phyloP scores from a whole-genome alignment of 495 filamentous ascomycete species.

The Xylaria sp. region DNA sequence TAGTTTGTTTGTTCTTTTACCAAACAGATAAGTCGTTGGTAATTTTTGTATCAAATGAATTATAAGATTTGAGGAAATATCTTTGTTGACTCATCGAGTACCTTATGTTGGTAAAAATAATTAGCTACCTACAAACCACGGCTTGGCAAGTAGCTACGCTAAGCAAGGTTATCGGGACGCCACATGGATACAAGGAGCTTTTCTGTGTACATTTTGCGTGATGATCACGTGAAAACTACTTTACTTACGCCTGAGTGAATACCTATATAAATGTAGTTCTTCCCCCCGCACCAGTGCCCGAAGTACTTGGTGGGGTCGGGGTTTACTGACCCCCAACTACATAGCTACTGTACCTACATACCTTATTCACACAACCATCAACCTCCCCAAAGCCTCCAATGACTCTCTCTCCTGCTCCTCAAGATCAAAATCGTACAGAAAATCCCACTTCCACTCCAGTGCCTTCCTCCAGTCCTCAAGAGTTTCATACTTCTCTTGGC shows the following conservation, averaged over 20 bases:
- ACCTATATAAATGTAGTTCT: no score
- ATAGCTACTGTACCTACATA: no score
- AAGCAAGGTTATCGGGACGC: no score
- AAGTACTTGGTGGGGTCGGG: no score
- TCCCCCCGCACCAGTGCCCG: no score
- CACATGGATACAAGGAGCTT: no score
- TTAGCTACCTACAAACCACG: no score
- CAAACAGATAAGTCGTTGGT: background rate
- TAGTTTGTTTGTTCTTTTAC: background rate
- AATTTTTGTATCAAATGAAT: background rate
- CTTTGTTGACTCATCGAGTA: constrained; percentile 22
- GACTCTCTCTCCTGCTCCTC: background rate
- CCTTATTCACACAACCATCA: background rate
- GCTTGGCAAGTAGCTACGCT: no score
- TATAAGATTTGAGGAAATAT: constrained; percentile 2
- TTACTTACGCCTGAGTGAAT: no score
- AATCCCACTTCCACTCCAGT: background rate
- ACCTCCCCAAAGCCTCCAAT: background rate
- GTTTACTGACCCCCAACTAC: no score
- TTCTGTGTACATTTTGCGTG: no score
- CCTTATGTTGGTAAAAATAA: background rate
- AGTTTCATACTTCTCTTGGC: background rate
- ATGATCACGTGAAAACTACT: no score
- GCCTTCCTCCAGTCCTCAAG: background rate
- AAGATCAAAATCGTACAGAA: constrained; percentile 1